Evolutionary conservation across 2,329 filamentous ascomycete species (phyloP).

Genomic region (Pseudogymnoascus sp.): DNA sequence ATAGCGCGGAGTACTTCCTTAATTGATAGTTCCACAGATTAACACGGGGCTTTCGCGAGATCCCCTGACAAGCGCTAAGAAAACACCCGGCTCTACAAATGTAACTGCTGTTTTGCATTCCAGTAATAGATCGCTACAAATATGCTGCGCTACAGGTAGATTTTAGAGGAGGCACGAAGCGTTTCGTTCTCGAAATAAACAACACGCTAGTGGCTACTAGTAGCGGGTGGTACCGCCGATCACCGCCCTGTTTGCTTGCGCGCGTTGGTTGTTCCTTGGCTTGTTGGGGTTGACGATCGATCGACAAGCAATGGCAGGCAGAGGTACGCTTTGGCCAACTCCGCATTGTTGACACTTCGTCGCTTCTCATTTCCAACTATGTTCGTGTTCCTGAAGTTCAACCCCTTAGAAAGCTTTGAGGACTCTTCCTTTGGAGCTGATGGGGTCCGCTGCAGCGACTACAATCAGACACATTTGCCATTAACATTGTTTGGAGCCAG

Average conservation of each 20-base stretch:
- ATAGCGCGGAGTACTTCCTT: conserved; percentile 16
- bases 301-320: no score
- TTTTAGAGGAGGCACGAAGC: not conserved
- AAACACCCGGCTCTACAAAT: conserved; percentile 11
- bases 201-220: not conserved
- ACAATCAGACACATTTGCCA: not conserved
- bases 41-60: not conserved
- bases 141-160: not conserved
- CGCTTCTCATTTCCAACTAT: no score
- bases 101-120: conserved; percentile 15
- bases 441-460: no score
- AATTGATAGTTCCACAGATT: conserved; percentile 4
- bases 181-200: conserved; percentile 8
- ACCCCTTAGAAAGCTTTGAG: no score
- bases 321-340: no score
- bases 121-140: not conserved
- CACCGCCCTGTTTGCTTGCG: not conserved
- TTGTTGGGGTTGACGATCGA: no score
- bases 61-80: conserved; percentile 12
- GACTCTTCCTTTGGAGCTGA: no score
- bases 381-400: no score
- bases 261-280: no score
- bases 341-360: no score
- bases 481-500: not conserved
- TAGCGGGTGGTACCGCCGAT: not conserved